Conservation (phyloP, 1,284 basidiomycete species). For the Austroboletus novae-zelandiae region DNA sequence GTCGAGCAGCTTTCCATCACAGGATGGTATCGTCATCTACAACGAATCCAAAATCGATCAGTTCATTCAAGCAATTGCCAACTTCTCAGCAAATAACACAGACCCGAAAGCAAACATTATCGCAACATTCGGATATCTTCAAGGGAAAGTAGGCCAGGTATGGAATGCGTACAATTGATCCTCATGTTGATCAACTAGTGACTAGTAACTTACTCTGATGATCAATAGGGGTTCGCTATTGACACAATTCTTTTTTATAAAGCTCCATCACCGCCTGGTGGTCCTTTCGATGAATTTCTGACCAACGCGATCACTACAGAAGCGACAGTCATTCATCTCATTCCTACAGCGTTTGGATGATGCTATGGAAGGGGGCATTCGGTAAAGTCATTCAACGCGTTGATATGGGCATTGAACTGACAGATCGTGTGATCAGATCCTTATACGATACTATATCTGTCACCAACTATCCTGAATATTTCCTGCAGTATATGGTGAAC, state of each 20-base stretch:
- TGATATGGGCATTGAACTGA: not conserved
- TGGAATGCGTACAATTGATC: not conserved
- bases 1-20: slow-evolving; percentile 3
- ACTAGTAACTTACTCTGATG: not conserved
- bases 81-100: slow-evolving; percentile 48
- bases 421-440: slow-evolving; percentile 8
- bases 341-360: slow-evolving; percentile 27
- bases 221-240: slow-evolving; percentile 2
- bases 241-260: slow-evolving; percentile 42
- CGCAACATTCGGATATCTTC: slow-evolving; percentile 48
- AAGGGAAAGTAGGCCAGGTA: slow-evolving; percentile 31
- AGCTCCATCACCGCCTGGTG: slow-evolving; percentile 37
- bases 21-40: slow-evolving; percentile 57
- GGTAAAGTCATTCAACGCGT: slow-evolving; percentile 12
- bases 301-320: slow-evolving; percentile 25
- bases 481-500: slow-evolving; percentile 16
- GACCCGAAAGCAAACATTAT: slow-evolving; percentile 66
- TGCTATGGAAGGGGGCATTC: slow-evolving; percentile 19
- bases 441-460: slow-evolving; percentile 25
- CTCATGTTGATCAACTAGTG: not conserved
- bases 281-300: slow-evolving; percentile 44
- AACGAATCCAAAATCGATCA: slow-evolving; percentile 28
- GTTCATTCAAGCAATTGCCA: slow-evolving; percentile 42
- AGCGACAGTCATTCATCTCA: slow-evolving; percentile 36
- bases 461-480: slow-evolving; percentile 17